phyloP scores from a whole-genome alignment of 2,329 filamentous ascomycete species.

The Apiospora pterosperma region DNA sequence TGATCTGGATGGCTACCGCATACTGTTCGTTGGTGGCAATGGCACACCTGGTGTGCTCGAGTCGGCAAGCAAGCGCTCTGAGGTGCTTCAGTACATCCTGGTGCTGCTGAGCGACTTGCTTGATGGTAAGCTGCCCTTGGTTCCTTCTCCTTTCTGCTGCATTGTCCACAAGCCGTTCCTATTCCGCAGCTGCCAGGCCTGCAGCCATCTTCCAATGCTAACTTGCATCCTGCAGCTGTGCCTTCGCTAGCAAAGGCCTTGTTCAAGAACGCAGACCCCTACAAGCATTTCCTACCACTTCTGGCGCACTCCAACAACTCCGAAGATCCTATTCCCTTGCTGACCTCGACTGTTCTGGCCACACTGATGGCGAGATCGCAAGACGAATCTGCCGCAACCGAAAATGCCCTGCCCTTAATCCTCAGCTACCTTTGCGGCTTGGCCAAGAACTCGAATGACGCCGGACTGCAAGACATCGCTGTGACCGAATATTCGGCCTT shows the following conservation, averaged over 20 bases:
- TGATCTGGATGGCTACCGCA: constrained; percentile 76
- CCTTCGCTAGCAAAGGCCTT: constrained; percentile 76
- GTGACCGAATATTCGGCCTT: constrained; percentile 88
- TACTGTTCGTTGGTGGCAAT: constrained; percentile 73
- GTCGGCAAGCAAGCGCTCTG: constrained; percentile 77
- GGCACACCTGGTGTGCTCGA: constrained; percentile 74
- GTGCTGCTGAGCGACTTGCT: constrained; percentile 86
- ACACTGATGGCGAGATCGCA: constrained; percentile 69
- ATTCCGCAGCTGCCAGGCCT: neutral
- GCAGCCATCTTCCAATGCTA: constrained; percentile 5
- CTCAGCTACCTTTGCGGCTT: constrained; percentile 84
- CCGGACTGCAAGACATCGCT: constrained; percentile 90
- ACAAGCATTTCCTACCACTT: constrained; percentile 79
- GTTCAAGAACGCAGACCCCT: constrained; percentile 72
- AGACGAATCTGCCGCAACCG: constrained; percentile 61
- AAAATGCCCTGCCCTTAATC: constrained; percentile 72
- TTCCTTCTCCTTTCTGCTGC: constrained; percentile 4
- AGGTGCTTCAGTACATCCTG: constrained; percentile 93
- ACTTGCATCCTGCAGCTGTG: constrained; percentile 55
- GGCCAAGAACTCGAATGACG: constrained; percentile 74
- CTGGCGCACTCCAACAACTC: constrained; percentile 72
- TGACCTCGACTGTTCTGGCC: constrained; percentile 84
- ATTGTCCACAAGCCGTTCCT: neutral
- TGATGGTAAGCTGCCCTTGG: constrained; percentile 57
- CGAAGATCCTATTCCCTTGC: constrained; percentile 80